Base-by-base conservation (phyloP, 768 basidiomycete species). In the Termitomyces sp. region DNA sequence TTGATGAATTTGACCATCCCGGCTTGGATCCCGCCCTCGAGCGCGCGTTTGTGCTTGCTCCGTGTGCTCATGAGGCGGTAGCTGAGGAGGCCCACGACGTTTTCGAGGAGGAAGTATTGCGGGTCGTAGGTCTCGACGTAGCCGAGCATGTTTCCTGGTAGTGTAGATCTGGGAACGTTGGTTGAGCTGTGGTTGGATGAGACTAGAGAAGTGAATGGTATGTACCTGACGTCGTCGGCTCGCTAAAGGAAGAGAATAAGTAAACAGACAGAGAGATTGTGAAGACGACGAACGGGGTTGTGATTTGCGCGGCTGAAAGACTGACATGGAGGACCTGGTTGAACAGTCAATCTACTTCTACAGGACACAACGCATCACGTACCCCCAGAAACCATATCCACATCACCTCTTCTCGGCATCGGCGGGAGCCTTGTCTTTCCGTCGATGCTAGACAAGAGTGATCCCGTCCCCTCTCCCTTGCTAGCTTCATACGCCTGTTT, bases 381-480 rank as follows among this genome's bases (percentile, higher is more conserved):
- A 86, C 88, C 87, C 58, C 89, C 88, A 69, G 79, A 88, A n/a
- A 91, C 82, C 55, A 91, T 81, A 62, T 89, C 87, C 3, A 89
- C 80, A 14, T 84, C 81, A 4, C 79, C 81, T 39, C 76, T 80
- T 57, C 74, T 72, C 7, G 89, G 89, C 77, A 91, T 78, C 0
- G 69, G 65, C 71, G 72, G 64, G 64, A 76, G 68, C 36, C 66
- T 39, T 13, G 67, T 70, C 33, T 71, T 67, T n/a, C 73, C 71
- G 62, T 78, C 72, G 20, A 78, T 72, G 3, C 57, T 46, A 46
- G 80, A 77, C 40, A 66, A 63, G 12, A 88, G 63, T 0, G 78
- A 72, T 22, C 60, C 46, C 2, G 77, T 72, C 1, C 74, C 64
- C 55, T 76, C 73, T 2, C 78, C 79, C 33, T 80, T 76, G 36